Base-by-base conservation (phyloP, 108 stramenopile genomes). In the Cyclostephanos tholiformis region DNA sequence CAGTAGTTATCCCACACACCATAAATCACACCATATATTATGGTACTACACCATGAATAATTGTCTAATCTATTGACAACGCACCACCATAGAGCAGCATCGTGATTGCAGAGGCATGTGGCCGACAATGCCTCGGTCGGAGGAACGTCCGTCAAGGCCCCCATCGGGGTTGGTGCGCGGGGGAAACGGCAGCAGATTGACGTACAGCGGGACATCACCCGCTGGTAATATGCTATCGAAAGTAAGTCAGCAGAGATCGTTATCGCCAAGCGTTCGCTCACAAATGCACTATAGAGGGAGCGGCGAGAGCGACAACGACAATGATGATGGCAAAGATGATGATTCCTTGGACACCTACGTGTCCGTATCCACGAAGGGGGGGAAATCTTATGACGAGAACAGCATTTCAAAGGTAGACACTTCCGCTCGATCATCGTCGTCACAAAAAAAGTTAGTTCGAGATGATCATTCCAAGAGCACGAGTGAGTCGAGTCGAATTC, bases 301-400 rank as follows among this genome's bases (percentile, higher is more conserved):
- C n/a, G 56, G 68, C 9, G 63, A 51, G 20, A 43, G 48, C 46
- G 46, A 63, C 11, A 39, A 50, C 30, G 51, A 46, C 32, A 36
- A 16, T 38, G 71, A 50, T 22, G 65, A 74, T 32, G 63, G 8
- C 17, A 32, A 64, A 20, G 71, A 72, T 38, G 64, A 58, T 27
- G 65, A 62, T 10, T 72, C 73, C 3, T 63, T 65, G 41, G 73
- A 74, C 32, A 74, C 73, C 64, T 74, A 74, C 43, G 73, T 74
- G 19, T 74, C 73, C 39, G 58, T 64, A 49, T 41, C 64, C 13
- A 25, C 71, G 4, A 64, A 63, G n/a, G 22, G 39, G 1, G 48
- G 55, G 4, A 53, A 14, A 19, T 53, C 52, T 25, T 12, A 12
- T 12, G 41, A 41, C 41, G 41, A 41, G 41, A 41, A 41, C 12